Percentiles rank a stretch among this genome's conserved stretches.
Evolutionary conservation across 1,284 basidiomycete genomes (phyloP).

Genomic region (Marasmius fiardii): DNA sequence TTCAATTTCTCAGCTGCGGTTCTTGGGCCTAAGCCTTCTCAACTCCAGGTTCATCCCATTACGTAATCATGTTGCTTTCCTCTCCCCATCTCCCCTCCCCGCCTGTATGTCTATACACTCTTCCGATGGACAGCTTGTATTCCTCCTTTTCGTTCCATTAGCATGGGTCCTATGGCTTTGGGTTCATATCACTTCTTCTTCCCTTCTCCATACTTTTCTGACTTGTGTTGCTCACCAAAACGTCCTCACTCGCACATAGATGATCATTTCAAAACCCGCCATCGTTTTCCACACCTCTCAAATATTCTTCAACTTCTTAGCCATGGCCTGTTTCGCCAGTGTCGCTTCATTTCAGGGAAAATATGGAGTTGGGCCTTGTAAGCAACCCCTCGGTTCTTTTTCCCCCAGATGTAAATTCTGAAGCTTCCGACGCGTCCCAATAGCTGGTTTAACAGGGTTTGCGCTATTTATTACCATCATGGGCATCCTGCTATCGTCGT

Average conservation of each 20-base stretch:
- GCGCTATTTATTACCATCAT: conserved; percentile 76
- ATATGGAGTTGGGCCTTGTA: conserved; percentile 80
- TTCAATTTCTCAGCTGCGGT: not conserved
- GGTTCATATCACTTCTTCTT: conserved; percentile 35
- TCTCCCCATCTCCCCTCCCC: conserved; percentile 35
- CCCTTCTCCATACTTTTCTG: conserved; percentile 8
- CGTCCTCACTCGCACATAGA: conserved; percentile 38
- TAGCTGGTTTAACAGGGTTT: conserved; percentile 84
- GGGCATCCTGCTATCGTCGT: conserved; percentile 67
- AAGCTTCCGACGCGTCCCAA: conserved; percentile 6
- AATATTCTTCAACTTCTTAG: conserved; percentile 86
- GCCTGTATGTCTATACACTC: conserved; percentile 15
- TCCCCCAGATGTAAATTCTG: no score
- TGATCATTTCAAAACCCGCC: conserved; percentile 80
- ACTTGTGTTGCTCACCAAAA: conserved; percentile 5
- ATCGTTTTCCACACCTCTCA: conserved; percentile 72
- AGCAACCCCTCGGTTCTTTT: no score
- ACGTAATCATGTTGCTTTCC: conserved; percentile 56
- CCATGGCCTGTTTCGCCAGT: conserved; percentile 84
- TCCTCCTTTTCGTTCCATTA: conserved; percentile 60
- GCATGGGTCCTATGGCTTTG: conserved; percentile 63
- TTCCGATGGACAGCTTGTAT: conserved; percentile 34
- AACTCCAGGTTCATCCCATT: conserved; percentile 26
- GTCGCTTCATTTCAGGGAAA: conserved; percentile 85
- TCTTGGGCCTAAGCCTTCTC: conserved; percentile 9